phyloP scores from a whole-genome alignment of 768 basidiomycete genomes.

The Heimioporus sp. region DNA sequence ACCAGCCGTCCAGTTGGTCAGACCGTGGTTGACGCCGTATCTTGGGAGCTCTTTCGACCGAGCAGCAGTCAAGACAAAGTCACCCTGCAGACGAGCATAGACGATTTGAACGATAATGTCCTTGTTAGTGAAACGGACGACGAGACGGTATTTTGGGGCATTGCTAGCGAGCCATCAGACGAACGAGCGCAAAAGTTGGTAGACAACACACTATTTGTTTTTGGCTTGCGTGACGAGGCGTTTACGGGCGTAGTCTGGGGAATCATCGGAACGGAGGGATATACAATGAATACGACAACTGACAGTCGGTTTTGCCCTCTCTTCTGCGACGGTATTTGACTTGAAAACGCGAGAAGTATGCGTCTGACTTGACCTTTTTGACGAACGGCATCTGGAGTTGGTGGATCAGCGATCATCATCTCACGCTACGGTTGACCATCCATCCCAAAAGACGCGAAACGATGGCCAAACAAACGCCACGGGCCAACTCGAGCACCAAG shows the following conservation, averaged over 20 bases:
- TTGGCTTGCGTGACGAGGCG: slow-evolving; percentile 97
- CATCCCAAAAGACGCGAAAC: slow-evolving; percentile 19
- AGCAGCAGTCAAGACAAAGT: slow-evolving; percentile 88
- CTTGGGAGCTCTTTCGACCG: slow-evolving; percentile 88
- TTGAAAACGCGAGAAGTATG: slow-evolving; percentile 98
- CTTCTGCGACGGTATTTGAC: slow-evolving; percentile 97
- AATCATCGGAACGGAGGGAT: slow-evolving; percentile 6
- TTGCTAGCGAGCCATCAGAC: slow-evolving; percentile 50
- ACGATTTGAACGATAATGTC: slow-evolving; percentile 93
- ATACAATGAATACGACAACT: slow-evolving; percentile 25
- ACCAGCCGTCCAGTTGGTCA: slow-evolving; percentile 99
- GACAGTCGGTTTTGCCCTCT: slow-evolving; percentile 99
- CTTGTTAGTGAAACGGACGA: slow-evolving; percentile 98
- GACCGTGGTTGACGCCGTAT: slow-evolving; percentile 97
- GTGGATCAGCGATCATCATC: slow-evolving; percentile 30
- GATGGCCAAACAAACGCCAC: not conserved
- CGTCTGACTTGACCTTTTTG: slow-evolving; percentile 93
- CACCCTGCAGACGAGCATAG: slow-evolving; percentile 97
- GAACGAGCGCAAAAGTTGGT: not conserved
- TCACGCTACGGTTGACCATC: slow-evolving; percentile 25
- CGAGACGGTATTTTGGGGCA: slow-evolving; percentile 96
- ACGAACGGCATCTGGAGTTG: slow-evolving; percentile 84
- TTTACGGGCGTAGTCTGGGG: slow-evolving; percentile 93
- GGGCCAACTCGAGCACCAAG: not conserved
- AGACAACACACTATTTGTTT: slow-evolving; percentile 86